phyloP scores from a whole-genome alignment of 495 filamentous ascomycete species.

The Hypomontagnella submonticulosa region DNA sequence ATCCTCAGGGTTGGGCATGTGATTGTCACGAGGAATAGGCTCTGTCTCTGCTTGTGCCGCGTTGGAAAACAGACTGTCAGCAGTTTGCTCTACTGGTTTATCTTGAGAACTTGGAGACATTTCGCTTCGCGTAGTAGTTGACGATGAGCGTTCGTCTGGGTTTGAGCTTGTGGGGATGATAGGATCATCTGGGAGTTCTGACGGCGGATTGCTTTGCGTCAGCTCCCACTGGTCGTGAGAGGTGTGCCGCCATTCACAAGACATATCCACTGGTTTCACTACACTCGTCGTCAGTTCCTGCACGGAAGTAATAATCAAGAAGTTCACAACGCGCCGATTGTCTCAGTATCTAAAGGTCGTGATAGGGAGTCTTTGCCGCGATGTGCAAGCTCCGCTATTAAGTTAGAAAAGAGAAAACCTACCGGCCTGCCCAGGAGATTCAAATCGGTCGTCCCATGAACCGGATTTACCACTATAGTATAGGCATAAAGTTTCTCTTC shows the following conservation, averaged over 20 bases:
- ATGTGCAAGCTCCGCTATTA: no score
- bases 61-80: slow-evolving; percentile 27
- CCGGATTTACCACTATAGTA: no score
- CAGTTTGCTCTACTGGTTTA: background rate
- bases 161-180: slow-evolving; percentile 30
- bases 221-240: slow-evolving; percentile 34
- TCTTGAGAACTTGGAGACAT: background rate
- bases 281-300: slow-evolving; percentile 5
- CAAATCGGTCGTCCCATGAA: no score
- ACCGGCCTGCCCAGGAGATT: no score
- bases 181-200: slow-evolving; percentile 35
- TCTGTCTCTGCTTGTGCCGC: slow-evolving; percentile 35
- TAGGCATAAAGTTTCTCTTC: no score
- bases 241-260: slow-evolving; percentile 31
- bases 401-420: no score
- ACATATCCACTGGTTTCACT: slow-evolving; percentile 27
- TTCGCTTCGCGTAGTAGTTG: slow-evolving; percentile 17
- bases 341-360: no score
- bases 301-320: background rate
- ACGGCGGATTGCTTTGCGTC: slow-evolving; percentile 38
- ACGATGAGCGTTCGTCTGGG: slow-evolving; percentile 38
- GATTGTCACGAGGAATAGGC: slow-evolving; percentile 29
- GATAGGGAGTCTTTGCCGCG: no score
- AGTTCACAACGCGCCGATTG: background rate
- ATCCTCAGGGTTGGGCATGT: slow-evolving; percentile 10